Evolutionary conservation across 2,329 filamentous ascomycete species (phyloP).

Genomic region (Ramichloridium luteum): DNA sequence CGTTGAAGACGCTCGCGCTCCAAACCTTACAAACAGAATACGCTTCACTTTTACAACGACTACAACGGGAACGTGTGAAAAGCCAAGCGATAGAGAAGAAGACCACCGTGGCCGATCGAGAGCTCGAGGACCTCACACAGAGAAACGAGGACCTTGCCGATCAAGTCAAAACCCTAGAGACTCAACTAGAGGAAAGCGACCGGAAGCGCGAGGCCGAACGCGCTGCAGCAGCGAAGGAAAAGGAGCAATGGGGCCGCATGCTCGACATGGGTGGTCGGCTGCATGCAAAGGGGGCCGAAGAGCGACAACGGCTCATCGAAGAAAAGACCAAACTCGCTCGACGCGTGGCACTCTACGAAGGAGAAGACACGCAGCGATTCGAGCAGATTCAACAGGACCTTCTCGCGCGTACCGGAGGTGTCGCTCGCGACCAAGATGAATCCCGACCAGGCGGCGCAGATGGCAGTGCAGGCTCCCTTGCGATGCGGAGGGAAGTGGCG

Average conservation of each 20-base stretch:
- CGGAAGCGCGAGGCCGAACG: constrained; percentile 36
- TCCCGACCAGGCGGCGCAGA: constrained; percentile 1
- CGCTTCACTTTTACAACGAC: constrained; percentile 39
- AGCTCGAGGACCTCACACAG: constrained; percentile 40
- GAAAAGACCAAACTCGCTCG: constrained; percentile 26
- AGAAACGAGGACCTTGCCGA: constrained; percentile 38
- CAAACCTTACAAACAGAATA: constrained; percentile 45
- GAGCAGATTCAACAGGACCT: neutral
- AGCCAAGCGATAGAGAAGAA: constrained; percentile 40
- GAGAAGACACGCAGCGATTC: neutral
- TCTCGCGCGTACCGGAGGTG: neutral
- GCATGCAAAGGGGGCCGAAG: constrained; percentile 32
- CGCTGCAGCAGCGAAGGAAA: constrained; percentile 31
- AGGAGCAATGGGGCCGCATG: constrained; percentile 40
- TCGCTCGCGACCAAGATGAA: constrained; percentile 1
- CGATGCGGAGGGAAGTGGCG: constrained; percentile 7
- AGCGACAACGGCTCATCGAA: constrained; percentile 30
- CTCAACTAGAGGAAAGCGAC: constrained; percentile 37
- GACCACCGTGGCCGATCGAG: constrained; percentile 37
- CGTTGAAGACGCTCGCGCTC: constrained; percentile 40
- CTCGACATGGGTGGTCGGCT: constrained; percentile 38
- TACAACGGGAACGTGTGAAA: constrained; percentile 38
- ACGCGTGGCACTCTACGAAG: constrained; percentile 8
- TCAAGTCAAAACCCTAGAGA: constrained; percentile 37
- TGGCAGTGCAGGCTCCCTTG: neutral